Evolutionary conservation across 1,284 basidiomycete species (phyloP).

Genomic region (Pyrrhoderma noxium): DNA sequence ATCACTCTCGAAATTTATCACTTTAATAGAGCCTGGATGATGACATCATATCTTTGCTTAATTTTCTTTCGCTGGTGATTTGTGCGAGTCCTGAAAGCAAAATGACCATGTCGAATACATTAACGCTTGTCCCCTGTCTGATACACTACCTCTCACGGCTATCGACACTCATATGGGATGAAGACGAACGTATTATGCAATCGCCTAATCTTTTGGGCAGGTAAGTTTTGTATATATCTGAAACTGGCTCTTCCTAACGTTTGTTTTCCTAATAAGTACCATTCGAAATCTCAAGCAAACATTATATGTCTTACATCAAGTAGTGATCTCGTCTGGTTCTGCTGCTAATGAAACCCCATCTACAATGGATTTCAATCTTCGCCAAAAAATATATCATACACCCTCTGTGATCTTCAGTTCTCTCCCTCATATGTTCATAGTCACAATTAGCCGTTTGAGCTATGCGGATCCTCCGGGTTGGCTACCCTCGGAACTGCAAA

Average conservation of each 20-base stretch:
- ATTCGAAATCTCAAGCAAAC: conserved; percentile 44
- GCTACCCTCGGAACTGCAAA: conserved; percentile 38
- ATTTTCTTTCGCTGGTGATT: conserved; percentile 50
- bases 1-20: too few relatives aligned
- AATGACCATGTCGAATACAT: conserved; percentile 42
- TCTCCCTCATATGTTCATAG: conserved; percentile 68
- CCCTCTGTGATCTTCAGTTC: conserved; percentile 52
- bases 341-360: conserved; percentile 27
- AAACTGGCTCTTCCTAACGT: conserved; percentile 32
- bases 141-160: conserved; percentile 47
- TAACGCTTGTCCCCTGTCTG: conserved; percentile 52
- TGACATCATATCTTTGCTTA: conserved; percentile 40
- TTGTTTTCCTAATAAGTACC: conserved; percentile 31
- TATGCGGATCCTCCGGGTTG: conserved; percentile 64
- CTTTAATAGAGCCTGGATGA: conserved; percentile 31
- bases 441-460: conserved; percentile 67
- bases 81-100: conserved; percentile 45
- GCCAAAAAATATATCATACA: conserved; percentile 46
- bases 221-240: not conserved
- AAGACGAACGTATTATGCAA: conserved; percentile 39
- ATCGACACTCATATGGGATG: conserved; percentile 57
- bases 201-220: conserved; percentile 27
- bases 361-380: conserved; percentile 34
- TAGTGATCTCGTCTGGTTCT: conserved; percentile 38
- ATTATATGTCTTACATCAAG: conserved; percentile 50